Evolutionary conservation across 306 rosid genomes (phyloP).

Genomic region (Cucumis cinereus): DNA sequence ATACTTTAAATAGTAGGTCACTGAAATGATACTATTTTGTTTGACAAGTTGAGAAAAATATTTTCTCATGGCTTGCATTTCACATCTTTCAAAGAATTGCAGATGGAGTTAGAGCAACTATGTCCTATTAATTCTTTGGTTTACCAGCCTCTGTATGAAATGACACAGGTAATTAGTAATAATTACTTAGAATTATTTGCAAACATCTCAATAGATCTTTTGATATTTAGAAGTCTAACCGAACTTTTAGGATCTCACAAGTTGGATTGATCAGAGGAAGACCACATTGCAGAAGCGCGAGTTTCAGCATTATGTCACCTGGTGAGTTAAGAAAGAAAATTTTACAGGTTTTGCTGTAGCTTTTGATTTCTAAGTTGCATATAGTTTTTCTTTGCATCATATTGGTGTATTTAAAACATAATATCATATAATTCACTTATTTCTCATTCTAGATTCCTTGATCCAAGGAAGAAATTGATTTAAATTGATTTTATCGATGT

Average conservation of each 20-base stretch:
- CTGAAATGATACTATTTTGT: conserved; percentile 5
- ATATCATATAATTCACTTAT: not conserved
- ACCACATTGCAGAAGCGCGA: conserved; percentile 56
- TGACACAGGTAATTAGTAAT: conserved; percentile 53
- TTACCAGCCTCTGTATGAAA: conserved; percentile 77
- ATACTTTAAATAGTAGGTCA: conserved; percentile 62
- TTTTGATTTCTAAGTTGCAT: not conserved
- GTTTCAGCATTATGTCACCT: conserved; percentile 71
- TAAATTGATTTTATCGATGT: not conserved
- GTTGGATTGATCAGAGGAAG: conserved; percentile 74
- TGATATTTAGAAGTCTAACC: conserved; percentile 14
- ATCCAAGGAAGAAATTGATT: not conserved
- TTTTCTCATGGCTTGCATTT: conserved; percentile 11
- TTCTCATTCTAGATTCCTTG: not conserved
- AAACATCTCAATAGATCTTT: not conserved
- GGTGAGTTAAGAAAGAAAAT: conserved; percentile 31
- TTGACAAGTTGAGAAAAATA: conserved; percentile 4
- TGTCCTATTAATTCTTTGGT: conserved; percentile 36
- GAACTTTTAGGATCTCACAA: conserved; percentile 54
- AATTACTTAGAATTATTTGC: conserved; percentile 8
- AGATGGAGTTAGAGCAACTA: conserved; percentile 62
- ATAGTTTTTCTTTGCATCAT: not conserved
- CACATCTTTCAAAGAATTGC: conserved; percentile 45
- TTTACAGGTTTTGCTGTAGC: not conserved
- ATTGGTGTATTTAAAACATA: not conserved